Base-by-base conservation (phyloP, 2,329 filamentous ascomycete species). In the Nothopassalora personata region DNA sequence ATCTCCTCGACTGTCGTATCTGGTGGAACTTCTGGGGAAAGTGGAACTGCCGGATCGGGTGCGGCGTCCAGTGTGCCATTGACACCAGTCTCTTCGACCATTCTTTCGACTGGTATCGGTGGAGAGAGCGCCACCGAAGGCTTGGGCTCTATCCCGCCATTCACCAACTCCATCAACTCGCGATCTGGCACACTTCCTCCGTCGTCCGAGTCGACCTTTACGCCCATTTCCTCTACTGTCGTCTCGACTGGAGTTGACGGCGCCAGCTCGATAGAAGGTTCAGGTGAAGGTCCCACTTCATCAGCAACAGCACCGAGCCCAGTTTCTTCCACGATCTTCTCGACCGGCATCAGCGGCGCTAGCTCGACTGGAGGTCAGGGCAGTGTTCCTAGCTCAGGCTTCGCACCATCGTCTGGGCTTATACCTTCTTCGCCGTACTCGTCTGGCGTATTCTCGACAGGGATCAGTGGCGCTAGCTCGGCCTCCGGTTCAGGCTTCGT, bases 21-120 rank as follows among this genome's bases (percentile, higher is more conserved):
- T 19, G 48, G 47, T 30, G 45, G 28, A 15, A 28, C 39, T 19
- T 60, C 58, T 43, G 53, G 59, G 23, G 46, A 33, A 13, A 54
- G 46, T 15, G 53, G 46, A 15, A 50, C 52, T 27, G 57, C 53
- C 15, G 15, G 18, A 19, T 59, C 57, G 33, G 50, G 52, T 5
- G 39, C 28, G 39, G 52, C 49, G 2, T 57, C 54, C 7, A 48
- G 53, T 28, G 39, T 36, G 36, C 43, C 57, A 19, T 33, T 55
- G 1, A 60, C 51, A 9, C 62, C 58, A 18, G 53, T 64, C 43
- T 60, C 52, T 18, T 58, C 60, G 11, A 60, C 56, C 5, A 46
- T 61, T n/a, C 43, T 58, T 4, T 47, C 47, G 18, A 57, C 55
- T 9, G 60, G 58, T 3, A 50, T 48, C 39, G 18, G 53, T 15